These are phyloP conservation scores for Coix lacrymajobi DNA, from an alignment of 176 grass and related monocot species.

Conservation along the genomic window DNA sequence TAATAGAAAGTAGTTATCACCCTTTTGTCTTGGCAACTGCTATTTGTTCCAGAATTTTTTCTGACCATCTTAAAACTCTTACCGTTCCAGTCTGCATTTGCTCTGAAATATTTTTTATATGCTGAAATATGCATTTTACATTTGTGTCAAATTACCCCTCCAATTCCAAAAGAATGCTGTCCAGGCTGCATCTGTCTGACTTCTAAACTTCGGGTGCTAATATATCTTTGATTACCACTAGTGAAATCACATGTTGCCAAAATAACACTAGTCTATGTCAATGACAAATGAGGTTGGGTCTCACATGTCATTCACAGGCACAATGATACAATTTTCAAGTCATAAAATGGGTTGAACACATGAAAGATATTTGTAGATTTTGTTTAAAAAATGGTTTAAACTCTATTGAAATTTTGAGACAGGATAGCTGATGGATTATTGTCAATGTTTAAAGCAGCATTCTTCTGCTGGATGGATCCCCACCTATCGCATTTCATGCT, in stretches of 20 bases:
- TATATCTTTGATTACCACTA: neutral
- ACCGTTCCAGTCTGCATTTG: neutral
- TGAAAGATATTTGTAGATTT: neutral
- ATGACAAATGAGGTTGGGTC: no score
- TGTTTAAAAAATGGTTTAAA: neutral
- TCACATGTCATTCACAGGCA: neutral
- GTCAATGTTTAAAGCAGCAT: neutral
- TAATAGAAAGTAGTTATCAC: neutral
- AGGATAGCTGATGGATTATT: neutral
- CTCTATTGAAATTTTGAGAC: neutral
- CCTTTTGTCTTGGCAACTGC: neutral
- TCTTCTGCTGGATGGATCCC: neutral
- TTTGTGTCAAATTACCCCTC: neutral
- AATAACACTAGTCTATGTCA: neutral
- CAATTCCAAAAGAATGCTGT: no score
- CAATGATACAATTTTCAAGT: no score
- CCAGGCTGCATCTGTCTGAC: neutral
- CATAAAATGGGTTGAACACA: neutral
- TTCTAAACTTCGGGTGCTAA: neutral
- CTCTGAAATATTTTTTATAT: neutral
- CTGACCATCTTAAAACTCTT: neutral
- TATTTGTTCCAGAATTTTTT: neutral
- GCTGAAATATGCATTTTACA: neutral
- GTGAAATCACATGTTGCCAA: neutral
- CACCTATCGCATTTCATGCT: neutral